phyloP scores from a whole-genome alignment of 2,329 filamentous ascomycete species.

The Diaporthe humulicola region DNA sequence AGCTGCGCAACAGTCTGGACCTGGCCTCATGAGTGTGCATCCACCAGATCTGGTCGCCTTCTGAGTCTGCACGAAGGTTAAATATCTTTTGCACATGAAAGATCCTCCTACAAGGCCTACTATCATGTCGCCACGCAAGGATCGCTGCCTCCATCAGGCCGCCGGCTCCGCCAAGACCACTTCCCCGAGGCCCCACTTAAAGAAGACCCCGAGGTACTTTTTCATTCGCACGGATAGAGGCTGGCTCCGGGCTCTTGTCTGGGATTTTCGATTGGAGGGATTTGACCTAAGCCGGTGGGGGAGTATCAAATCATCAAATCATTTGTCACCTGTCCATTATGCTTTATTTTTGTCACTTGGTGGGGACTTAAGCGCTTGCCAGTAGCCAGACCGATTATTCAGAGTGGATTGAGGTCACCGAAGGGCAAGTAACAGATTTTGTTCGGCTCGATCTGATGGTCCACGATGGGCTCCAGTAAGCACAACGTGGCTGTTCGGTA shows the following conservation, averaged over 20 bases:
- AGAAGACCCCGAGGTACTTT: not conserved
- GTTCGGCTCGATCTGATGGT: not conserved
- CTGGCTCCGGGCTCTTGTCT: not conserved
- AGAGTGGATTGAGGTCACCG: not conserved
- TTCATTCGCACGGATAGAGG: not conserved
- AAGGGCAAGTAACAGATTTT: not conserved
- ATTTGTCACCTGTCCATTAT: too few species aligned
- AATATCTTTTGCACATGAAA: not conserved
- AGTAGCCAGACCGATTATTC: not conserved
- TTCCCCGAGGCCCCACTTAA: not conserved
- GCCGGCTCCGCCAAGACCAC: not conserved
- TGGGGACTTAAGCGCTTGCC: not conserved
- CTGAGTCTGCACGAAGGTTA: not conserved
- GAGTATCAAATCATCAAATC: too few species aligned
- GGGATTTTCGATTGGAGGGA: too few species aligned
- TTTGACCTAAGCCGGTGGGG: too few species aligned
- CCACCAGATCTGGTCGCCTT: too few species aligned
- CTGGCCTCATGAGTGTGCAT: too few species aligned
- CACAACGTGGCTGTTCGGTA: not conserved
- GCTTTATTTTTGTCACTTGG: not conserved
- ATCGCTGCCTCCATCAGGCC: not conserved
- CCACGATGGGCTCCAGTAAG: not conserved
- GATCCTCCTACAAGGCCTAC: not conserved
- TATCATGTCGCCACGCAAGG: not conserved
- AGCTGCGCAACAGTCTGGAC: too few species aligned